Evolutionary conservation across 805 yeast genomes (phyloP).

Genomic region (Debaryomyces tyrocola): DNA sequence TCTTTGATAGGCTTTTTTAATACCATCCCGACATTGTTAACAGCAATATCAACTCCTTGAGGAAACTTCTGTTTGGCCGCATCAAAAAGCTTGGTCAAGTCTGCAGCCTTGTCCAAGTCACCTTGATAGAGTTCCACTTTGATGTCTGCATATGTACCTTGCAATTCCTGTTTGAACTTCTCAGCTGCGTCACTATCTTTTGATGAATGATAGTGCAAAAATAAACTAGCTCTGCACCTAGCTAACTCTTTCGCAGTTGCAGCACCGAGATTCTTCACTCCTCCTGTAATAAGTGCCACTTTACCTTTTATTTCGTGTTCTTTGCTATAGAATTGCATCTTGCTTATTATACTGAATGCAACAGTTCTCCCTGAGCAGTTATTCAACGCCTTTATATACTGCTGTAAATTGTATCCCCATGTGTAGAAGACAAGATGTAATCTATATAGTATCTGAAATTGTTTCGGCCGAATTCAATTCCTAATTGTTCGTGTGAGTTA

Average conservation of each 20-base stretch:
- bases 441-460: too few species aligned
- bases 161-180: slow-evolving; percentile 35
- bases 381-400: too few species aligned
- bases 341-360: too few species aligned
- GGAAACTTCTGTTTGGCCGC: slow-evolving; percentile 47
- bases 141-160: slow-evolving; percentile 30
- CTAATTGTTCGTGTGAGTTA: too few species aligned
- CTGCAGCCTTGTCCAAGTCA: slow-evolving; percentile 41
- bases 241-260: slow-evolving; percentile 57
- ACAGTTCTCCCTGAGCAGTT: too few species aligned
- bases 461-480: too few species aligned
- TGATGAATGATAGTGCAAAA: slow-evolving; percentile 54
- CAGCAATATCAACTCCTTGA: slow-evolving; percentile 54
- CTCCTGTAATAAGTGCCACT: slow-evolving; percentile 58
- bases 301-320: slow-evolving; percentile 37
- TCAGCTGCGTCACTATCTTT: slow-evolving; percentile 37
- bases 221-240: slow-evolving; percentile 50
- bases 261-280: slow-evolving; percentile 61
- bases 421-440: too few species aligned
- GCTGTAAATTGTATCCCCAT: too few species aligned
- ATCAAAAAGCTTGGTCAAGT: slow-evolving; percentile 45
- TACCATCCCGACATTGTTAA: slow-evolving; percentile 68
- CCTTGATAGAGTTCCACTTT: slow-evolving; percentile 45
- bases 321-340: slow-evolving; percentile 10
- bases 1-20: slow-evolving; percentile 59